Conservation (phyloP, 2,329 filamentous ascomycete species). For the Cladosporium sp. region DNA sequence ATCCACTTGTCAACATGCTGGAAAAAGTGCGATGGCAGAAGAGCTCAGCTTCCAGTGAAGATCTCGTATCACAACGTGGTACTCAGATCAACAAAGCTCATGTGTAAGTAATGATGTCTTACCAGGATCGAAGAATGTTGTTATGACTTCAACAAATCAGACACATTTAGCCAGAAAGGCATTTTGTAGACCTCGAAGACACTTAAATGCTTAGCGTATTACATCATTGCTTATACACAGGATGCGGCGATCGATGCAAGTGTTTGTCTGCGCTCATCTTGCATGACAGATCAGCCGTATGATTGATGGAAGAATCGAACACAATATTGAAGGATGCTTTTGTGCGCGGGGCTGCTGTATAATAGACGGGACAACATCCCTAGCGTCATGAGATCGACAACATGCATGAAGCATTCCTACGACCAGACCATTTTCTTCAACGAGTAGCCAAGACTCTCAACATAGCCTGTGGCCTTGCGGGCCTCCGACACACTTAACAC, state of each 20-base stretch:
- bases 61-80: no score
- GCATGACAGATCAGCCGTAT: neutral
- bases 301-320: neutral
- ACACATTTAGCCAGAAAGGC: neutral
- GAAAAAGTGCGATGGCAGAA: neutral
- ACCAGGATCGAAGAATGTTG: no score
- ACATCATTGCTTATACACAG: neutral
- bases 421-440: conserved; percentile 93
- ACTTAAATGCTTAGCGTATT: neutral
- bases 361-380: neutral
- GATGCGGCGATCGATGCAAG: no score
- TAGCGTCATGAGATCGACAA: neutral
- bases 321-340: neutral
- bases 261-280: no score
- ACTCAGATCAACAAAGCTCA: no score
- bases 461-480: conserved; percentile 75
- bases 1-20: neutral
- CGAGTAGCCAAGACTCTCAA: conserved; percentile 84
- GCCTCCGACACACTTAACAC: conserved; percentile 84
- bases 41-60: no score
- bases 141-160: no score
- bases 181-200: neutral
- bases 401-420: conserved; percentile 26
- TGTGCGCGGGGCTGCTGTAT: conserved; percentile 2
- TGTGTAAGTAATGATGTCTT: no score